A percentile compares a stretch with the other conserved stretches of the same genome.
phyloP scores from a whole-genome alignment of 768 basidiomycete species.

The button mushroom (Agaricus bisporus) region DNA sequence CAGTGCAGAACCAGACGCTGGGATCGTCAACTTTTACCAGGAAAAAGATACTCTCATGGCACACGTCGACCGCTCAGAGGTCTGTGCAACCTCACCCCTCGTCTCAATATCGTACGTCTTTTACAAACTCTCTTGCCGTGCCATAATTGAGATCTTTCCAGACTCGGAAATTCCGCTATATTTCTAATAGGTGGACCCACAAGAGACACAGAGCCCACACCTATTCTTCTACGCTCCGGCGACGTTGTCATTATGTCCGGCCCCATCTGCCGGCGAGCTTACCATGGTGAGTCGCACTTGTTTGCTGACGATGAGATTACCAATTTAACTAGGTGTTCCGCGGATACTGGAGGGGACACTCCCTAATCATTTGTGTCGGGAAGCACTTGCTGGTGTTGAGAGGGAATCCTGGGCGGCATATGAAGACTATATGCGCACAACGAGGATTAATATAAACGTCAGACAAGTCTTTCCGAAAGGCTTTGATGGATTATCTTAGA shows the following conservation, averaged over 20 bases:
- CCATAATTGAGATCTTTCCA: constrained; percentile 20
- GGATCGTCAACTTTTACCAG: constrained; percentile 96
- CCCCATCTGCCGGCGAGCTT: constrained; percentile 75
- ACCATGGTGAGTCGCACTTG: constrained; percentile 47
- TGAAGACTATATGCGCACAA: constrained; percentile 54
- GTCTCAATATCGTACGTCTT: constrained; percentile 84
- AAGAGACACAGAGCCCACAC: constrained; percentile 67
- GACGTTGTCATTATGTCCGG: constrained; percentile 95
- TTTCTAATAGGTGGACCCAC: constrained; percentile 87
- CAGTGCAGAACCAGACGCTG: constrained; percentile 81
- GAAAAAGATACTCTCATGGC: constrained; percentile 91
- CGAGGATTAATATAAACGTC: constrained; percentile 89
- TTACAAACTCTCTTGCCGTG: neutral
- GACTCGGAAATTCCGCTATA: constrained; percentile 83
- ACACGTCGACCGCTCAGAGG: constrained; percentile 95
- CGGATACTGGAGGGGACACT: constrained; percentile 79
- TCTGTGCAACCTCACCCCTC: constrained; percentile 86
- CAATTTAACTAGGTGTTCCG: constrained; percentile 48
- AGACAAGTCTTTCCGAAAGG: constrained; percentile 82
- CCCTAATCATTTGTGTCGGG: constrained; percentile 48
- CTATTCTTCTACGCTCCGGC: constrained; percentile 85
- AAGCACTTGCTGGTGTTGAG: constrained; percentile 19
- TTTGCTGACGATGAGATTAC: neutral
- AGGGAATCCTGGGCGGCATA: constrained; percentile 52
- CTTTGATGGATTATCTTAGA: constrained; percentile 25